These are phyloP conservation scores for Astrephomene gubernaculifera DNA, from an alignment of 139 green algal species.

Conservation along the genomic window DNA sequence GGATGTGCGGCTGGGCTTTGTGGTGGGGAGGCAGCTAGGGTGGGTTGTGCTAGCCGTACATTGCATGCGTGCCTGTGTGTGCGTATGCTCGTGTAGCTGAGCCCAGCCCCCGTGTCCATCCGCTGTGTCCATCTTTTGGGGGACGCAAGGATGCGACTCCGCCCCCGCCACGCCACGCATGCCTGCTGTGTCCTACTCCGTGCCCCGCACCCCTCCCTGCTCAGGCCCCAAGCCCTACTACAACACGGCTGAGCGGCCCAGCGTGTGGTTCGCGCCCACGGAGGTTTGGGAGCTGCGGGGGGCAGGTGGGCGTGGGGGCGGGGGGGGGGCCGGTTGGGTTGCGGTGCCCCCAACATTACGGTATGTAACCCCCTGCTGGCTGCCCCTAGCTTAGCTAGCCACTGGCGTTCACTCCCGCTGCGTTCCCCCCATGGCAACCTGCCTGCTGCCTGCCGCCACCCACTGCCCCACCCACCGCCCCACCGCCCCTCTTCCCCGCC, in stretches of 20 bases:
- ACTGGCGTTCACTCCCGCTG: background rate
- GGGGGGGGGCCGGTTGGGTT: no score
- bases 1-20: no score
- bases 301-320: background rate
- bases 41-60: no score
- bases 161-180: background rate
- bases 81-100: no score
- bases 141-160: no score
- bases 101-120: no score
- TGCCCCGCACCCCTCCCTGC: background rate
- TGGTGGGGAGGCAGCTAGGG: no score
- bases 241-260: conserved; percentile 63
- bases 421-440: background rate
- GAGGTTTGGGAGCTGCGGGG: conserved; percentile 64
- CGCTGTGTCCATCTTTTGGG: no score
- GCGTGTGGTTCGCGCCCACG: conserved; percentile 84
- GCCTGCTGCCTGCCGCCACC: background rate
- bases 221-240: conserved; percentile 79
- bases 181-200: background rate
- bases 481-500: conserved; percentile 10
- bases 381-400: no score
- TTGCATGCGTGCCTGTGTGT: no score
- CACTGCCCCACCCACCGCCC: background rate
- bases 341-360: no score
- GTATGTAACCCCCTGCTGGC: no score